These are phyloP conservation scores for Daldinia childiae DNA, from an alignment of 495 filamentous ascomycete genomes.

Conservation along the genomic window DNA sequence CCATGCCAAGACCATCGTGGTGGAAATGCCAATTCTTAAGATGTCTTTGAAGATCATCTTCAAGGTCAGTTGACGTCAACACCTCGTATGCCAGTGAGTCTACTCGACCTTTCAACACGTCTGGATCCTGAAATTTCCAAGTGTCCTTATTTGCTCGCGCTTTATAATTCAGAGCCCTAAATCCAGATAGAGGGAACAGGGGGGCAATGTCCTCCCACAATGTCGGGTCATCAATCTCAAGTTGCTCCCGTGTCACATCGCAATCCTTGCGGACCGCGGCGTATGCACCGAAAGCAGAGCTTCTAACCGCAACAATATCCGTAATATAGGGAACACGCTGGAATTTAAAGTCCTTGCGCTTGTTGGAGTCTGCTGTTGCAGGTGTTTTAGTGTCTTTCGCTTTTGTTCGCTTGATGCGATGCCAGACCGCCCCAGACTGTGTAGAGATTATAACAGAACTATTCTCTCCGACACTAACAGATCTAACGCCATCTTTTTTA, in stretches of 20 bases:
- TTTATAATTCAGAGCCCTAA: constrained; percentile 50
- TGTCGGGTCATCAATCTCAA: constrained; percentile 67
- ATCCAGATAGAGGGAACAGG: constrained; percentile 68
- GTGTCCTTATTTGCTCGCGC: constrained; percentile 44
- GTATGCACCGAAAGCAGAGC: constrained; percentile 88
- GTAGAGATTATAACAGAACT: constrained; percentile 96
- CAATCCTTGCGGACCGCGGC: constrained; percentile 87
- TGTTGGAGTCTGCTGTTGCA: constrained; percentile 55
- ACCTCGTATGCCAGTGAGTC: constrained; percentile 57
- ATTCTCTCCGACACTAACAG: constrained; percentile 89
- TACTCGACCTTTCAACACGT: constrained; percentile 44
- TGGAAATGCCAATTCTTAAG: constrained; percentile 48
- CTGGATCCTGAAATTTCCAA: constrained; percentile 50
- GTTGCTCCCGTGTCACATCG: constrained; percentile 79
- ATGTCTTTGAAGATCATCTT: constrained; percentile 60
- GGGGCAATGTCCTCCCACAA: constrained; percentile 79
- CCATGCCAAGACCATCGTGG: constrained; percentile 54
- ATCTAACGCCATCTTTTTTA: constrained; percentile 82
- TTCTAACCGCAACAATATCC: constrained; percentile 80
- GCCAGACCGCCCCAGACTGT: constrained; percentile 90
- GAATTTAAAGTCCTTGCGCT: constrained; percentile 91
- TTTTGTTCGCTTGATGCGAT: constrained; percentile 79
- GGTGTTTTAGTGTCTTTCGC: constrained; percentile 73
- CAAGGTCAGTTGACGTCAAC: constrained; percentile 64
- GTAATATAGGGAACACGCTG: constrained; percentile 87